Percentiles rank a stretch among this genome's conserved stretches.
Evolutionary conservation across 2,329 filamentous ascomycete genomes (phyloP).

Genomic region (Phyllosticta citribraziliensis): DNA sequence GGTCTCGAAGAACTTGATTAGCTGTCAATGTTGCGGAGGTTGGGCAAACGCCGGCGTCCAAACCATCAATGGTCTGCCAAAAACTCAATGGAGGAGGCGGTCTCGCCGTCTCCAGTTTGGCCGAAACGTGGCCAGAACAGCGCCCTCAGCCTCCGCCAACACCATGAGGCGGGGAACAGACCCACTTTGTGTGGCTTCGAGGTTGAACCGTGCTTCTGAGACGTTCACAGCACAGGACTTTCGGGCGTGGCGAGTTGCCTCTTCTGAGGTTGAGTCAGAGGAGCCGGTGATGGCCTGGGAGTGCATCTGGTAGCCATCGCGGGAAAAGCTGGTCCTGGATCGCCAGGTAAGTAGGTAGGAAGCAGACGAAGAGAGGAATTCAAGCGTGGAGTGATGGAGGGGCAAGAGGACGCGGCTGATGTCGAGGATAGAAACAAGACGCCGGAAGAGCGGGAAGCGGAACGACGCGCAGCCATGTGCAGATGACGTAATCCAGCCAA

Average conservation of each 20-base stretch:
- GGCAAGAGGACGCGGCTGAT: neutral
- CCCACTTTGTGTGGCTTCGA: neutral
- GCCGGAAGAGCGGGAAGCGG: neutral
- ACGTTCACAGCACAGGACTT: neutral
- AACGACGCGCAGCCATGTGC: neutral
- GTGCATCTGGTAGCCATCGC: neutral
- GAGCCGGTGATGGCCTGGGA: neutral
- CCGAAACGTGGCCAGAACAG: neutral
- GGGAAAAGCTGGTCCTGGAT: neutral
- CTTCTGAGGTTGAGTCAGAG: neutral
- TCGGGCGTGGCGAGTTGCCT: neutral
- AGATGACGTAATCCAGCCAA: neutral
- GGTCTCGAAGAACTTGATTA: neutral
- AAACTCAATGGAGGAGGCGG: neutral
- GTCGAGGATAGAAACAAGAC: neutral
- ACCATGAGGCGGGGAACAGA: neutral
- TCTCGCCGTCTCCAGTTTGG: neutral
- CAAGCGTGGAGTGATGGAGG: neutral
- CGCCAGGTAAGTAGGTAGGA: neutral
- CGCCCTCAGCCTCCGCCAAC: neutral
- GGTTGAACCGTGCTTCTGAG: neutral
- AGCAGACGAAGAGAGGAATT: neutral
- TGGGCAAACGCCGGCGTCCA: neutral
- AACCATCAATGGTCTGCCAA: neutral
- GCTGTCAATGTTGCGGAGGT: neutral